These are phyloP conservation scores for Salvia hispanica DNA, from an alignment of 257 asterid genomes.

Conservation along the genomic window DNA sequence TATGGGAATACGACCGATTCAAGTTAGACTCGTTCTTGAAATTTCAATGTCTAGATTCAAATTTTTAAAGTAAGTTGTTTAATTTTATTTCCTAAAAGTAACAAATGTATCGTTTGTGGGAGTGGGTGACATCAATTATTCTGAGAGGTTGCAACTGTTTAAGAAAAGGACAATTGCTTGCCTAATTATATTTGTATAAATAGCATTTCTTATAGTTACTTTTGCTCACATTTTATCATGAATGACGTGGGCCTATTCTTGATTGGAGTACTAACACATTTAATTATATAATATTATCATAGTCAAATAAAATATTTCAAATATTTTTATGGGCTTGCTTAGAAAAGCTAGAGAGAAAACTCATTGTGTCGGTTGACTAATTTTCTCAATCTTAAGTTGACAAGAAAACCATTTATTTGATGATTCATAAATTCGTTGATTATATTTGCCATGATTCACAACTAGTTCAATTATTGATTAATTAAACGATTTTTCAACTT, in stretches of 20 bases:
- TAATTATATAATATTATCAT: background rate
- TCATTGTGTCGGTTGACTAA: conserved; percentile 26
- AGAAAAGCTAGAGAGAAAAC: background rate
- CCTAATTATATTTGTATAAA: conserved; percentile 15
- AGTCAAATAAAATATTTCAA: conserved; percentile 13
- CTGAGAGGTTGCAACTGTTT: conserved; percentile 13
- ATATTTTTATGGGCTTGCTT: background rate
- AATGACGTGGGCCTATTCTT: conserved; percentile 29
- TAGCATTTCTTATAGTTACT: background rate
- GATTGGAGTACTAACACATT: background rate
- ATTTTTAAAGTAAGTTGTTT: too few species aligned
- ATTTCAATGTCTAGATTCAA: background rate
- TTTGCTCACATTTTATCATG: conserved; percentile 12
- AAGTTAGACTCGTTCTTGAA: background rate
- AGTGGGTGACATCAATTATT: conserved; percentile 38
- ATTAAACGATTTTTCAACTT: background rate
- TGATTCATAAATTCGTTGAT: too few species aligned
- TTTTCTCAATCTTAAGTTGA: conserved; percentile 17
- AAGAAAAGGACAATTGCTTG: conserved; percentile 34
- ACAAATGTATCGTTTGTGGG: background rate
- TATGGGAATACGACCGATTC: too few species aligned
- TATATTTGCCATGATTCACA: conserved; percentile 19
- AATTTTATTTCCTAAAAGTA: background rate
- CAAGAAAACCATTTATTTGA: conserved; percentile 23
- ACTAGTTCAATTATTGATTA: background rate